Evolutionary conservation across 768 basidiomycete genomes (phyloP).

Genomic region (Pilatotrama ljubarskyi): DNA sequence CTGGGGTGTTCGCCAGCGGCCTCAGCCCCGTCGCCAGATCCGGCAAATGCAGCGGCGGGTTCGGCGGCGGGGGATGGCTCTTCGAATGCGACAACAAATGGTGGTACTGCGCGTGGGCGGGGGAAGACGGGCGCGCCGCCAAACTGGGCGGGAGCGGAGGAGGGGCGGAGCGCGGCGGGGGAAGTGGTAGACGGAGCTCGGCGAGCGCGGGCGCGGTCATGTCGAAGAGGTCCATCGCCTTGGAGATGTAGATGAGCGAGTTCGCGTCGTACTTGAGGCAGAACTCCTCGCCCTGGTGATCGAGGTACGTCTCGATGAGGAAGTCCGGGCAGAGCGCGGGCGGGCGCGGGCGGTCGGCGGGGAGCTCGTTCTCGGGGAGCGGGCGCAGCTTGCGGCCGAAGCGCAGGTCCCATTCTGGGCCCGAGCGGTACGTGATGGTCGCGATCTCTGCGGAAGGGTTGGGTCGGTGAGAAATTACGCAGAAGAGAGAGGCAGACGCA

Average conservation of each 20-base stretch:
- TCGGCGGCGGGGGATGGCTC: constrained; percentile 70
- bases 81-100: constrained; percentile 52
- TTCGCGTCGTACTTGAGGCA: constrained; percentile 98
- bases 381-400: constrained; percentile 78
- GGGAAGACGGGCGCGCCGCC: constrained; percentile 23
- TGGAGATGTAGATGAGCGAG: constrained; percentile 97
- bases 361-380: constrained; percentile 35
- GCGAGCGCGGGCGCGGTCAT: constrained; percentile 79
- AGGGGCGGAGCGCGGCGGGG: constrained; percentile 27
- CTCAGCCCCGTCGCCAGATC: constrained; percentile 77
- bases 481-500: constrained; percentile 41
- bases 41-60: constrained; percentile 72
- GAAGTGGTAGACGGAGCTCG: constrained; percentile 56
- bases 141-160: constrained; percentile 32
- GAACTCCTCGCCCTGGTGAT: constrained; percentile 95
- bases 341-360: constrained; percentile 26
- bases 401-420: constrained; percentile 98
- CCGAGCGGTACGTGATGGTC: constrained; percentile 98
- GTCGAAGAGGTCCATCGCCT: constrained; percentile 99
- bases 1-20: constrained; percentile 75
- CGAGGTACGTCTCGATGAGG: constrained; percentile 97
- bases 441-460: constrained; percentile 74
- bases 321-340: constrained; percentile 96
- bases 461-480: neutral
- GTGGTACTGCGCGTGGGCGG: constrained; percentile 26